These are phyloP conservation scores for Fraxinus sp. DNA, from an alignment of 305 asterid species.

Conservation along the genomic window DNA sequence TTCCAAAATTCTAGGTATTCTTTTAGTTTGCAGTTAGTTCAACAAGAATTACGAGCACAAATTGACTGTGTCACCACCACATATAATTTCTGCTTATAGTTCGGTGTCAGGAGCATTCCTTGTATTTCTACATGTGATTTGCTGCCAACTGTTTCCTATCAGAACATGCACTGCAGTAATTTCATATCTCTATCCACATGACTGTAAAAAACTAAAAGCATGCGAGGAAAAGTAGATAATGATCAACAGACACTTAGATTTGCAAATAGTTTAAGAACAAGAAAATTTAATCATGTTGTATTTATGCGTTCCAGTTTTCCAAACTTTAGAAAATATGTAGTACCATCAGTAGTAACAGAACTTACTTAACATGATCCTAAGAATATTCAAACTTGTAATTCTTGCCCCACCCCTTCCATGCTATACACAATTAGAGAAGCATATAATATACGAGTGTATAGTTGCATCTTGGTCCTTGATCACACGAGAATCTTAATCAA, in stretches of 20 bases:
- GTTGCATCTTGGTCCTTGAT: not conserved
- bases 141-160: slow-evolving; percentile 1
- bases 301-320: not conserved
- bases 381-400: not conserved
- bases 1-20: not conserved
- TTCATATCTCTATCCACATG: not conserved
- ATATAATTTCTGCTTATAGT: not conserved
- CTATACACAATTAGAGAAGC: not conserved
- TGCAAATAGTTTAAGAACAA: not conserved
- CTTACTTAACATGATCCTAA: not conserved
- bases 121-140: not conserved
- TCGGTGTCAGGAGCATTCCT: not conserved
- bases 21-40: not conserved
- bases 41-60: not conserved
- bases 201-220: not conserved
- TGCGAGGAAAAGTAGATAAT: not conserved
- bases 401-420: not conserved
- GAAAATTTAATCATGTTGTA: not conserved
- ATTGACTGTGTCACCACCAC: not conserved
- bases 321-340: not conserved
- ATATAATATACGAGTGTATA: not conserved
- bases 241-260: slow-evolving; percentile 9
- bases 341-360: not conserved
- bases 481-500: not conserved
- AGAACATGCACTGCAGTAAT: slow-evolving; percentile 1